Evolutionary conservation across 352 stramenopile species (phyloP).

Genomic region (Phytophthora brassicae): DNA sequence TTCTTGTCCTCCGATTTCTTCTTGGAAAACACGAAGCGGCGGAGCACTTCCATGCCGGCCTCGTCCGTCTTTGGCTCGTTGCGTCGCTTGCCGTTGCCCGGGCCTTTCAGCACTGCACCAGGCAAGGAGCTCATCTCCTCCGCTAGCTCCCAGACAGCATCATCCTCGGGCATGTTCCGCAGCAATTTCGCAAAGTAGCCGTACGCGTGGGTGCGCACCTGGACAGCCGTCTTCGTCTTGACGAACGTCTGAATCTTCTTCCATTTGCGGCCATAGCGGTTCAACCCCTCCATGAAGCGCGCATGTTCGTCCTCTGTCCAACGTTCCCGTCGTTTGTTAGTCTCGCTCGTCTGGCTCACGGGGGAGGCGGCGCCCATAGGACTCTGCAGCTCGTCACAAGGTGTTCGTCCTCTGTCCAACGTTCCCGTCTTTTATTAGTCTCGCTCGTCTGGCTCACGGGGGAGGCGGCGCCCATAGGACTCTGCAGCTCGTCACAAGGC

Average conservation of each 20-base stretch:
- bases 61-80: conserved; percentile 86
- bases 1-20: conserved; percentile 68
- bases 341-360: conserved; percentile 59
- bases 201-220: conserved; percentile 86
- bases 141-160: conserved; percentile 77
- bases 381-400: conserved; percentile 25
- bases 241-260: conserved; percentile 89
- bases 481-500: conserved; percentile 2
- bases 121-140: conserved; percentile 82
- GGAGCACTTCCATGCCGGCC: conserved; percentile 80
- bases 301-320: conserved; percentile 86
- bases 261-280: conserved; percentile 85
- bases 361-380: conserved; percentile 44
- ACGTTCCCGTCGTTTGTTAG: conserved; percentile 74
- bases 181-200: conserved; percentile 87
- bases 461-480: conserved; percentile 2
- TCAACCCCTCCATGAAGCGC: conserved; percentile 85
- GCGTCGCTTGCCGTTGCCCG: conserved; percentile 72
- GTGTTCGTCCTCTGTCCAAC: conserved; percentile 86
- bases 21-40: conserved; percentile 84
- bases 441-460: conserved; percentile 62
- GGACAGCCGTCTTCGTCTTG: conserved; percentile 84
- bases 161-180: conserved; percentile 84
- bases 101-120: conserved; percentile 70
- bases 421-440: conserved; percentile 72